Evolutionary conservation across 306 rosid genomes (phyloP).

Genomic region (Rosa multiflora): DNA sequence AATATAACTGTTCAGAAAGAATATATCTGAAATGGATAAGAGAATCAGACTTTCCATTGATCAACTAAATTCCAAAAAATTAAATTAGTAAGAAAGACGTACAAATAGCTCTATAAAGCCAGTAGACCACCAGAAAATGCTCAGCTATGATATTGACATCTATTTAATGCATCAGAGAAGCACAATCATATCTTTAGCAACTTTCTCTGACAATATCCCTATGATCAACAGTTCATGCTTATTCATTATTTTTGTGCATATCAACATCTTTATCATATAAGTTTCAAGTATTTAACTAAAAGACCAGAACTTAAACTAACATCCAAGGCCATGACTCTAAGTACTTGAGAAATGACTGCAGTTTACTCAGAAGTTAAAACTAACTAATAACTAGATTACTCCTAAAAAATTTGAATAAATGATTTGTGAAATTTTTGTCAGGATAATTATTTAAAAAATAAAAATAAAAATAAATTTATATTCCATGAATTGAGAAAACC

Average conservation of each 20-base stretch:
- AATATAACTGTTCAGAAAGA: not conserved
- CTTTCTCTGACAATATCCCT: not conserved
- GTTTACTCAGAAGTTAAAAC: not conserved
- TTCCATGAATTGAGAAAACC: conserved; percentile 3
- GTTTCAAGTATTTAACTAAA: not conserved
- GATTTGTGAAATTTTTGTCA: not conserved
- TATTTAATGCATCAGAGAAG: not conserved
- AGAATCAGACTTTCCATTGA: not conserved
- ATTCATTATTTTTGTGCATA: not conserved
- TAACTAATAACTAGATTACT: not conserved
- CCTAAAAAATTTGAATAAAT: not conserved
- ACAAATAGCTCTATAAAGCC: not conserved
- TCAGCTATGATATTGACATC: not conserved
- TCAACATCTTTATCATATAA: not conserved
- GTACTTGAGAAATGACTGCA: not conserved
- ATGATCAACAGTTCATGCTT: not conserved
- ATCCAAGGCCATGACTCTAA: not conserved
- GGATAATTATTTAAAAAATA: too few relatives aligned
- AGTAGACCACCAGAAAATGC: not conserved
- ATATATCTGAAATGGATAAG: not conserved
- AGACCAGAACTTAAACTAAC: not conserved
- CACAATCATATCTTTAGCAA: not conserved
- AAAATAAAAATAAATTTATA: not conserved
- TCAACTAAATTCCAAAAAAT: not conserved
- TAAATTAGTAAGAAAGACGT: not conserved